Conservation (phyloP, 2,329 filamentous ascomycete genomes). For the Atkinsonella hypoxylon region DNA sequence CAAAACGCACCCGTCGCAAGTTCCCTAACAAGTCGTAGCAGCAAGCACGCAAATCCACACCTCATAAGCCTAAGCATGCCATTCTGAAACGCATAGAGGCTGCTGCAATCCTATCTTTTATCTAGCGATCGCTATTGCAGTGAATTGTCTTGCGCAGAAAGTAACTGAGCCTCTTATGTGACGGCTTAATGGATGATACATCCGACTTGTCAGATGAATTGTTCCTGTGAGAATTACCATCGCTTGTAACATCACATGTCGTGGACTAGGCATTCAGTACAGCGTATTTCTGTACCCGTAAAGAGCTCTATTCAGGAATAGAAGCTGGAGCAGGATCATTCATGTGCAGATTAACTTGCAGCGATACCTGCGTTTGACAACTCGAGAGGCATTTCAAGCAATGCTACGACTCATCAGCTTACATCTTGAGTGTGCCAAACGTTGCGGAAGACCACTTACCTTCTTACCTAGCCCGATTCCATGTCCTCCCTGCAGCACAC, state of each 20-base stretch:
- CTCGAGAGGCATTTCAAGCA: no score
- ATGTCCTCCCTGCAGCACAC: constrained; percentile 43
- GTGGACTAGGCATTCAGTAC: background rate
- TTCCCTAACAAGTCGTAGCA: no score
- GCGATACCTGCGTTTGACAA: no score
- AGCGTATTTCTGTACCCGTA: no score
- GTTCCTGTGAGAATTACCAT: background rate
- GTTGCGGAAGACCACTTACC: constrained; percentile 32
- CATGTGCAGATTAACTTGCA: no score
- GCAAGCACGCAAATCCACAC: background rate
- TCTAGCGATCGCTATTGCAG: no score
- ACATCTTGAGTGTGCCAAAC: background rate
- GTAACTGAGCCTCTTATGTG: background rate
- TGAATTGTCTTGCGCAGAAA: background rate
- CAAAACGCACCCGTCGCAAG: no score
- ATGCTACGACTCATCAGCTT: constrained; percentile 12
- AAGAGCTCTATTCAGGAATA: no score
- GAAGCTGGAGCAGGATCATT: no score
- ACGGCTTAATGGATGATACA: background rate
- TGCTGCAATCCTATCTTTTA: background rate
- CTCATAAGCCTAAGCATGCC: background rate
- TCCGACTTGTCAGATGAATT: background rate
- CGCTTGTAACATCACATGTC: background rate
- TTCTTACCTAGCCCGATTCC: constrained; percentile 60
- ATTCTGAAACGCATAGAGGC: background rate